Base-by-base conservation (phyloP, 768 basidiomycete species). In the Auricularia sp. region DNA sequence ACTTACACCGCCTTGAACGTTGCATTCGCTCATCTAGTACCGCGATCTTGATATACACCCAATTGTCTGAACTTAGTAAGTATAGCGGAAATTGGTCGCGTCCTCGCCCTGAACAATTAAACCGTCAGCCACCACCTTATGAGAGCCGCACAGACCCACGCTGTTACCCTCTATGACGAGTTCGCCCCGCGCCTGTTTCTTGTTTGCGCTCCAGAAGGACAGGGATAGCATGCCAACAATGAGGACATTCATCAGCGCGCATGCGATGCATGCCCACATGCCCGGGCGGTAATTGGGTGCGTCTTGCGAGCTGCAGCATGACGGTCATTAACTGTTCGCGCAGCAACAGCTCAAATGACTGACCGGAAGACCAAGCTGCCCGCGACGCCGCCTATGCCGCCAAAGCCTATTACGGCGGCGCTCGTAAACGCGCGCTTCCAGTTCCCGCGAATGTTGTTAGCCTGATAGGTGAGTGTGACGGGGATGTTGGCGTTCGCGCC, bases 371-470 rank as follows among this genome's bases (percentile, higher is more conserved):
- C 23, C 2, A 47, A 11, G 34, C 67, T 66, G 29, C 69, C 70
- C 10, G 68, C 21, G 56, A 71, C 68, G n/a, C 70, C 70, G 7
- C 70, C 70, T 12, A 70, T 39, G 11, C 70, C 68, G 18, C 68
- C 67, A 12, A 65, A 23, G 7, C 69, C 69, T 44, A 71, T 61
- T 18, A 65, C 61, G 4, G 69, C 35, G 16, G 70, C 70, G 3
- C 63, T 62, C 1, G 66, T 63, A 53, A 71, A 65, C 33, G 69
- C 68, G 10, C 69, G 69, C 67, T 70, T 70, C 33, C 66, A 66
- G 64, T 71, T 66, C 1, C 65, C 65, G 23, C 65, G 66, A 54
- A 71, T 63, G 67, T 71, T 71, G 66, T 68, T 71, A 44, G 66
- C 65, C 29, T 61, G 61, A 67, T 68, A 71, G 47, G 33, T 36